Conservation (phyloP, 202 grass and related monocot species). For the Panicum hallii region DNA sequence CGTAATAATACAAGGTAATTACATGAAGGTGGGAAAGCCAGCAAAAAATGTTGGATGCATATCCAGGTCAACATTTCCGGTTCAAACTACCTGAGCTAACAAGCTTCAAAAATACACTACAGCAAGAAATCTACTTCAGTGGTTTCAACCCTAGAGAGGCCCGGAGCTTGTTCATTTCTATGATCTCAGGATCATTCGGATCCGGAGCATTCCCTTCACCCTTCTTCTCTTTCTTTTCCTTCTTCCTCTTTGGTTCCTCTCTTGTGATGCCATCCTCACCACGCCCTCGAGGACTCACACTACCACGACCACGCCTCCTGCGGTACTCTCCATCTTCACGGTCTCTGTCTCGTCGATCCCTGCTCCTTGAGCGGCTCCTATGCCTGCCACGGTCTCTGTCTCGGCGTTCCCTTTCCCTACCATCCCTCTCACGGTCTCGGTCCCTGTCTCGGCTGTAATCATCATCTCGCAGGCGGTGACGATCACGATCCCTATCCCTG, state of each 20-base stretch:
- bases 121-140: constrained; percentile 50
- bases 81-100: neutral
- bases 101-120: constrained; percentile 40
- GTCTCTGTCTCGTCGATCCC: constrained; percentile 68
- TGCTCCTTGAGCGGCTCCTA: constrained; percentile 74
- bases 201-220: constrained; percentile 65
- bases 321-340: constrained; percentile 79
- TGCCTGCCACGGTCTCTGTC: constrained; percentile 80
- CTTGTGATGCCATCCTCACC: constrained; percentile 50
- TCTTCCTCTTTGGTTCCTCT: constrained; percentile 73
- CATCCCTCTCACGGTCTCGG: constrained; percentile 71
- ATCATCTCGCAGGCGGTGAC: constrained; percentile 56
- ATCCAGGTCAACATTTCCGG: neutral
- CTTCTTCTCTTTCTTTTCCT: constrained; percentile 91
- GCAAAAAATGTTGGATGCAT: constrained; percentile 20
- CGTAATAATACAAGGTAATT: constrained; percentile 28
- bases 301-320: constrained; percentile 67
- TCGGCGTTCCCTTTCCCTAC: constrained; percentile 69
- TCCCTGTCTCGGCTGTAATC: constrained; percentile 63
- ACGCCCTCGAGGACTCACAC: constrained; percentile 66
- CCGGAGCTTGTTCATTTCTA: constrained; percentile 93
- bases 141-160: constrained; percentile 90
- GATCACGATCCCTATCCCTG: constrained; percentile 72
- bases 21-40: constrained; percentile 24
- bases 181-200: constrained; percentile 90